Conservation (phyloP, 495 filamentous ascomycete genomes). For the Xylaria longipes region DNA sequence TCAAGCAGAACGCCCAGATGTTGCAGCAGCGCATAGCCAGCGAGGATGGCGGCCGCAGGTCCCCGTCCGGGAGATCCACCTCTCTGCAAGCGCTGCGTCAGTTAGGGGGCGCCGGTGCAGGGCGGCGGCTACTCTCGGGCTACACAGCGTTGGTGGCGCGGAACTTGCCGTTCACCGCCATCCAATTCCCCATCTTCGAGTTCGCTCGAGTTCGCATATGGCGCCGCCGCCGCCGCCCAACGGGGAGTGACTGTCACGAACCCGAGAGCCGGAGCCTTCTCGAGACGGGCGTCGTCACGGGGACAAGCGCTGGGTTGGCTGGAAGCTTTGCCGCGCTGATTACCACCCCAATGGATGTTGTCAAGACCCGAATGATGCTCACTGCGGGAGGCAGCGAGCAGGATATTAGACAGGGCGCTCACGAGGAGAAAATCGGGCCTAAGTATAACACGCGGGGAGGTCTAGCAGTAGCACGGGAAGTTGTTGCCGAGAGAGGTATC, state of each 20-base stretch:
- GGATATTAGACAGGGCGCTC: slow-evolving; percentile 31
- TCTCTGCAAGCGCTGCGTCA: slow-evolving; percentile 53
- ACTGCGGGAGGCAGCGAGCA: slow-evolving; percentile 45
- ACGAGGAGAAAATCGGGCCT: slow-evolving; percentile 34
- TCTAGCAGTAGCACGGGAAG: slow-evolving; percentile 64
- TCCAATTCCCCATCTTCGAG: slow-evolving; percentile 91
- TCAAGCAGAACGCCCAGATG: slow-evolving; percentile 94
- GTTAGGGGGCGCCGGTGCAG: slow-evolving; percentile 41
- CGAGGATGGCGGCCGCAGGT: background rate
- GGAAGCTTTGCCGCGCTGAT: slow-evolving; percentile 72
- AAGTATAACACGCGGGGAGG: slow-evolving; percentile 39
- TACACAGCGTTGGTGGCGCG: slow-evolving; percentile 80
- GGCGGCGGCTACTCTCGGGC: slow-evolving; percentile 68
- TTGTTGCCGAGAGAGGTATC: slow-evolving; percentile 68
- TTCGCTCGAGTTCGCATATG: slow-evolving; percentile 55
- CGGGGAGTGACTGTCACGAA: slow-evolving; percentile 24
- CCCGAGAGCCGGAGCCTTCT: slow-evolving; percentile 42
- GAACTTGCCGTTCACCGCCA: slow-evolving; percentile 84
- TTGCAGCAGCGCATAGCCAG: slow-evolving; percentile 34
- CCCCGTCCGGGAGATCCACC: slow-evolving; percentile 38
- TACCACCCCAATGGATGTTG: slow-evolving; percentile 83
- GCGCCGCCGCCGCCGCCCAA: slow-evolving; percentile 36
- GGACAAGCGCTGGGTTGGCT: slow-evolving; percentile 69
- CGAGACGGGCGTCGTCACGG: slow-evolving; percentile 73
- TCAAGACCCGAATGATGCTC: slow-evolving; percentile 81